A percentile compares a stretch with the other conserved stretches of the same genome.
Conservation (phyloP, 2,329 filamentous ascomycete species). For the Aspergillus hortae region DNA sequence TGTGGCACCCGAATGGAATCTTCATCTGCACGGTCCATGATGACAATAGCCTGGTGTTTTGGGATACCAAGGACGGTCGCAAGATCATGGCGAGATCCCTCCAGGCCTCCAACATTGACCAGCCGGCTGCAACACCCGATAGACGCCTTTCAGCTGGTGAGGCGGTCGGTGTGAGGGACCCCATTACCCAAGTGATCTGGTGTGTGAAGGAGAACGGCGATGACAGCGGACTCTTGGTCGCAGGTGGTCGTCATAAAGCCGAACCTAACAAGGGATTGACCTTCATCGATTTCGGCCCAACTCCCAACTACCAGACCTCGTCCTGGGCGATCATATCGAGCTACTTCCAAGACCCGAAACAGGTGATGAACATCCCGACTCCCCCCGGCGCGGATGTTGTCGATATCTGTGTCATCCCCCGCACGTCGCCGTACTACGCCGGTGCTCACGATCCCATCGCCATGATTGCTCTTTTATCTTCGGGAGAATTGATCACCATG, state of each 20-base stretch:
- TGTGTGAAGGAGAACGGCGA: constrained; percentile 93
- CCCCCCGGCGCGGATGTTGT: constrained; percentile 73
- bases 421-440: constrained; percentile 76
- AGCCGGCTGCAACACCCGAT: constrained; percentile 51
- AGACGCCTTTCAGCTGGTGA: constrained; percentile 44
- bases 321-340: constrained; percentile 78
- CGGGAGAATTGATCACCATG: constrained; percentile 83
- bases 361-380: constrained; percentile 66
- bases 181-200: constrained; percentile 78
- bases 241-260: constrained; percentile 70
- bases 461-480: constrained; percentile 72
- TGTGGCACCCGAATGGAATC: constrained; percentile 94
- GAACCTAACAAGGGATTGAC: constrained; percentile 72
- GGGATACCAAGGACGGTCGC: constrained; percentile 86
- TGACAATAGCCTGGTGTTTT: constrained; percentile 87
- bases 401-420: constrained; percentile 80
- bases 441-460: constrained; percentile 90
- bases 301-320: constrained; percentile 86
- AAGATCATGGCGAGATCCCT: constrained; percentile 80
- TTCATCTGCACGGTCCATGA: constrained; percentile 85
- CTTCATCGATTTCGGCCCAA: constrained; percentile 83
- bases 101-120: constrained; percentile 68
- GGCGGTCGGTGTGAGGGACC: constrained; percentile 62
- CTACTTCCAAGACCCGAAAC: constrained; percentile 74
- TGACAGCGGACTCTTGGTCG: constrained; percentile 82